Conservation (phyloP, 2,329 filamentous ascomycete species). For the Dactylellina sp. region DNA sequence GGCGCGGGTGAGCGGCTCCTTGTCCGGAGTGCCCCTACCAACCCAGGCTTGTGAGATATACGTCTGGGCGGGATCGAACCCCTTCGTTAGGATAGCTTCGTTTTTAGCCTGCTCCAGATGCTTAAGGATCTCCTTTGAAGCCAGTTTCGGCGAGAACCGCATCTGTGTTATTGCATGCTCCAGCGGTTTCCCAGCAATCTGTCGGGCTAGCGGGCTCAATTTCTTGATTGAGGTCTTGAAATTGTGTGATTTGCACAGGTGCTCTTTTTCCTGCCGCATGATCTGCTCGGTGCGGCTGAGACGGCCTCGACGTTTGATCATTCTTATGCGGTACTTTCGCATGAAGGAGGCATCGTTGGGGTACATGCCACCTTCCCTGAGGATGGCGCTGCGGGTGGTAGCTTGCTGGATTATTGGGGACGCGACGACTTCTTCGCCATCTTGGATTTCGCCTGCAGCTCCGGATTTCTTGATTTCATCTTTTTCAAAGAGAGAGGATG, state of each 20-base stretch:
- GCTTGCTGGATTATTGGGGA: slow-evolving; percentile 27
- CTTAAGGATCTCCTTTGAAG: slow-evolving; percentile 80
- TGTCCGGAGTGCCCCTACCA: slow-evolving; percentile 76
- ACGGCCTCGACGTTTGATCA: slow-evolving; percentile 76
- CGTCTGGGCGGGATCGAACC: slow-evolving; percentile 89
- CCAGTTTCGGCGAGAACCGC: slow-evolving; percentile 94
- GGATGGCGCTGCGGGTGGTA: slow-evolving; percentile 68
- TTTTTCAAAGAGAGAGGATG: slow-evolving; percentile 67
- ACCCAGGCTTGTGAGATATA: slow-evolving; percentile 97
- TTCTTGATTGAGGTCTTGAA: slow-evolving; percentile 93
- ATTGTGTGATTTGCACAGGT: slow-evolving; percentile 73
- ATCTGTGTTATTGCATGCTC: slow-evolving; percentile 95
- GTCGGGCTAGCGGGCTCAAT: slow-evolving; percentile 82
- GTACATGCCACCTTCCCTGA: slow-evolving; percentile 41
- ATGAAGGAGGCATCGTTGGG: slow-evolving; percentile 78
- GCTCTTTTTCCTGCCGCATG: slow-evolving; percentile 65
- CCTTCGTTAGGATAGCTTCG: slow-evolving; percentile 79
- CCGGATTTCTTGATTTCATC: not conserved
- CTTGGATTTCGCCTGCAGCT: slow-evolving; percentile 63
- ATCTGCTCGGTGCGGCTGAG: slow-evolving; percentile 76
- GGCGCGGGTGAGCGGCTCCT: slow-evolving; percentile 77
- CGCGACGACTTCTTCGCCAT: slow-evolving; percentile 57
- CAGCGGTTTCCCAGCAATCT: slow-evolving; percentile 92
- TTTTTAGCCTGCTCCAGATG: slow-evolving; percentile 86
- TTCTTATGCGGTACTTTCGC: slow-evolving; percentile 82